phyloP scores from a whole-genome alignment of 257 asterid species.

The Solanum paucissectum region DNA sequence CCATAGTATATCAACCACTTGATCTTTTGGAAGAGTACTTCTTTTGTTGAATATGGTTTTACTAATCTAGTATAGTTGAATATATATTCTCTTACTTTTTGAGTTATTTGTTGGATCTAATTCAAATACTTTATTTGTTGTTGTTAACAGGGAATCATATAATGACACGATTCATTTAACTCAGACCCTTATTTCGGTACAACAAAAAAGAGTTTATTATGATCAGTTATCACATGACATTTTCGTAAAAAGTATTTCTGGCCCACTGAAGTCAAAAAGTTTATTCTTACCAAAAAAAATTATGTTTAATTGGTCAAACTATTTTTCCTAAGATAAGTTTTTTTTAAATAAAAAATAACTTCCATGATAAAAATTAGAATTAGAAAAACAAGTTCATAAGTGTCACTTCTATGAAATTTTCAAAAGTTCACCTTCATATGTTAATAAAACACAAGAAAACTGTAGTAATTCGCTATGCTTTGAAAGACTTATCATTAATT shows the following conservation, averaged over 20 bases:
- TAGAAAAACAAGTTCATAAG: not conserved
- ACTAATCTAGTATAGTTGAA: not conserved
- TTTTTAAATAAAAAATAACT: not conserved
- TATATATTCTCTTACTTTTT: not conserved
- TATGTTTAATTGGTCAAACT: too few relatives aligned
- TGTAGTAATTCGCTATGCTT: too few relatives aligned
- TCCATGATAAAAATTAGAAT: not conserved
- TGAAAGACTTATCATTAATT: too few relatives aligned
- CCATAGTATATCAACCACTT: not conserved
- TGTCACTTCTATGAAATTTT: not conserved
- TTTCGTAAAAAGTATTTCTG: not conserved
- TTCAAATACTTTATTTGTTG: not conserved
- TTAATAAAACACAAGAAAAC: too few relatives aligned
- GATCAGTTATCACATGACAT: not conserved
- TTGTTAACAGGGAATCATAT: not conserved
- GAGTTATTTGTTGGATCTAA: not conserved
- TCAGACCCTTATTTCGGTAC: too few relatives aligned
- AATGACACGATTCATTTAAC: not conserved
- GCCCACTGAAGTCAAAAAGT: not conserved
- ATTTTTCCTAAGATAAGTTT: too few relatives aligned
- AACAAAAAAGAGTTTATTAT: too few relatives aligned
- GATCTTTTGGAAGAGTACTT: not conserved
- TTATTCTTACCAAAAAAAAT: too few relatives aligned
- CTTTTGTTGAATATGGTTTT: not conserved
- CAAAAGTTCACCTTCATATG: not conserved